phyloP scores from a whole-genome alignment of 225 moss, liverwort and hornwort genomes.

The Ulota crispa region DNA sequence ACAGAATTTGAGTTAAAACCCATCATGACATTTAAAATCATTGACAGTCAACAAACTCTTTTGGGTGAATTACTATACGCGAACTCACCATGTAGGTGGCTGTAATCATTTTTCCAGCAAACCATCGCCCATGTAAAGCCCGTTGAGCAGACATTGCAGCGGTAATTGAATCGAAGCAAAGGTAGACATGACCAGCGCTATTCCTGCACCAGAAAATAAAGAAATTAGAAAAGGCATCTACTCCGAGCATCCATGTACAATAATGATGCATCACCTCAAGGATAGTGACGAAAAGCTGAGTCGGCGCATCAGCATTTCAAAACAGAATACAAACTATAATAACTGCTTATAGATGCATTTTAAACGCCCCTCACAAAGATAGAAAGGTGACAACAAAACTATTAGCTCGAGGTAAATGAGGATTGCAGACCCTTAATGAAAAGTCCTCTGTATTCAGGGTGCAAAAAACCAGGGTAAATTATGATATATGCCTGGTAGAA shows the following conservation, averaged over 20 bases:
- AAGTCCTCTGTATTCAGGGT: background rate
- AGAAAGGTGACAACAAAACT: background rate
- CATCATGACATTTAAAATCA: background rate
- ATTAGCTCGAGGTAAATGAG: background rate
- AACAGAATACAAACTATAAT: background rate
- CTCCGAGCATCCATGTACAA: conserved; percentile 12
- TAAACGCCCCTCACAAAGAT: background rate
- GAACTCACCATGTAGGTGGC: conserved; percentile 85
- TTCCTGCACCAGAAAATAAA: conserved; percentile 59
- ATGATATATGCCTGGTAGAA: background rate
- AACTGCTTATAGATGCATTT: background rate
- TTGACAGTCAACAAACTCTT: background rate
- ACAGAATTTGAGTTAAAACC: conserved; percentile 13
- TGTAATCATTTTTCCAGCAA: conserved; percentile 99
- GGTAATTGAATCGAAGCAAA: conserved; percentile 74
- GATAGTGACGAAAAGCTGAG: background rate
- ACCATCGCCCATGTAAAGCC: conserved; percentile 93
- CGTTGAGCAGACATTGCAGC: conserved; percentile 93
- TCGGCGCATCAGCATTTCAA: background rate
- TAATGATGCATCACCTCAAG: background rate
- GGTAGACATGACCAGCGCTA: conserved; percentile 95
- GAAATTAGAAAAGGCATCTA: conserved; percentile 22
- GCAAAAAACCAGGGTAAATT: background rate
- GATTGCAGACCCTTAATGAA: background rate
- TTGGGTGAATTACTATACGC: background rate